A percentile compares a stretch with the other conserved stretches of the same genome.
Conservation (phyloP, 352 stramenopile species). For the Globisporangium irregulare region DNA sequence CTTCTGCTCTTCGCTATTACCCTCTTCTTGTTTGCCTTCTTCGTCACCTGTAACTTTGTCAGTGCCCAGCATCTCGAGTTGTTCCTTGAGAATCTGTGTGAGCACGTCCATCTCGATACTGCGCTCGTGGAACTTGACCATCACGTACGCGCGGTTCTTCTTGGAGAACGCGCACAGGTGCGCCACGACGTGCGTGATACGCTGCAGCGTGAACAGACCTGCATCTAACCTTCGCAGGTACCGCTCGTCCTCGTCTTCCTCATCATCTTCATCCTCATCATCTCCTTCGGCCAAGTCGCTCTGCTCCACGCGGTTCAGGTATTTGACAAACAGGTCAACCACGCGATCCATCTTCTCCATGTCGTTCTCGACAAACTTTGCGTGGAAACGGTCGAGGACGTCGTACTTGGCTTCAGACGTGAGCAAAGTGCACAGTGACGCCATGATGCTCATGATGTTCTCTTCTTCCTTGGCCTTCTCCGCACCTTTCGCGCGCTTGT, state of each 20-base stretch:
- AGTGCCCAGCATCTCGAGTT: constrained; percentile 46
- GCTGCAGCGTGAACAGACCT: constrained; percentile 78
- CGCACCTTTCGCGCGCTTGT: constrained; percentile 24
- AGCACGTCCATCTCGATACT: constrained; percentile 53
- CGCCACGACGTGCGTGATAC: constrained; percentile 54
- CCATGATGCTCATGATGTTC: constrained; percentile 60
- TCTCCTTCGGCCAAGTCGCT: constrained; percentile 23
- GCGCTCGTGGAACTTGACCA: constrained; percentile 76
- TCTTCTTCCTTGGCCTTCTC: constrained; percentile 52
- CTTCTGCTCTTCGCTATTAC: constrained; percentile 20
- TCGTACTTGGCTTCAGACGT: constrained; percentile 44
- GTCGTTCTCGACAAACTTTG: constrained; percentile 80
- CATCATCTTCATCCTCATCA: constrained; percentile 26
- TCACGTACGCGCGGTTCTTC: constrained; percentile 64
- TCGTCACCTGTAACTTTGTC: constrained; percentile 9
- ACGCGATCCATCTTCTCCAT: constrained; percentile 82
- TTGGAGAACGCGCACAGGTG: constrained; percentile 63
- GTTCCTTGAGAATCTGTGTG: constrained; percentile 44
- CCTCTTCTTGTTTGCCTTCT: constrained; percentile 6
- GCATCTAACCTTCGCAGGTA: constrained; percentile 68
- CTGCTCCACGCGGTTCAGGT: constrained; percentile 48
- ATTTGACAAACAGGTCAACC: constrained; percentile 75
- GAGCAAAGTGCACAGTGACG: constrained; percentile 60
- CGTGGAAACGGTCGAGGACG: constrained; percentile 62
- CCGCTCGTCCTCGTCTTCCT: constrained; percentile 48